Base-by-base conservation (phyloP, 148 eudicot species). In the Suaeda aralocaspica region DNA sequence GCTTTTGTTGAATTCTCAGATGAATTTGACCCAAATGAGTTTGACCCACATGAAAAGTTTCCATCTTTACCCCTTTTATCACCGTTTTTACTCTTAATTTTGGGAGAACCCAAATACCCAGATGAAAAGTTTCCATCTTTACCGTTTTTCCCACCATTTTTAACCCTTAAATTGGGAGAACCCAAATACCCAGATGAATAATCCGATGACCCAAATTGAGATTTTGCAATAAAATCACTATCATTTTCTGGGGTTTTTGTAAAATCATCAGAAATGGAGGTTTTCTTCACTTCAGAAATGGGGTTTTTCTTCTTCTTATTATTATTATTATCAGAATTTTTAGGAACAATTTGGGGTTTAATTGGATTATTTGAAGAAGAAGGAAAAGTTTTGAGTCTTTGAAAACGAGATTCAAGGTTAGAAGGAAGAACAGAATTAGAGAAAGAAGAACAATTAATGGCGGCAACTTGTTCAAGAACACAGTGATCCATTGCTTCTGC, bases 381-480 rank as follows among this genome's bases (percentile, higher is more conserved):
- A 36, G 85, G 87, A 77, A 92, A 82, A 6, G 96, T 81, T 75
- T 93, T 93, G 84, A 93, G 98, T 31, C 77, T 80, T 31, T 77
- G 85, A 34, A 91, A 93, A 11, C 96, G 92, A 51, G 78, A 76
- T 73, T 91, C 97, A 57, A 93, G 89, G 76, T 89, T 81, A 70
- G 83, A 62, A 5, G 98, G 98, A 56, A 93, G 92, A 41, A 68
- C 82, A 7, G 96, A 82, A 41, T 89, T 74, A 31, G 82, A 72
- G 82, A 91, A 89, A 44, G 83, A 79, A 41, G 97, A 80, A 69
- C 86, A 84, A 67, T 93, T 93, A n/a, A 90, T 73, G 53, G 86
- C 88, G 10, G 98, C 89, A 31, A 93, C 76, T 73, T 93, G 96
- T 45, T 93, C 76, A 46, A 93, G 89, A 72, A 91, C 79, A 41